Evolutionary conservation across 2,329 filamentous ascomycete species (phyloP), one percentile per base, ranked within the genome.

Genomic region (Alternaria sp.): DNA sequence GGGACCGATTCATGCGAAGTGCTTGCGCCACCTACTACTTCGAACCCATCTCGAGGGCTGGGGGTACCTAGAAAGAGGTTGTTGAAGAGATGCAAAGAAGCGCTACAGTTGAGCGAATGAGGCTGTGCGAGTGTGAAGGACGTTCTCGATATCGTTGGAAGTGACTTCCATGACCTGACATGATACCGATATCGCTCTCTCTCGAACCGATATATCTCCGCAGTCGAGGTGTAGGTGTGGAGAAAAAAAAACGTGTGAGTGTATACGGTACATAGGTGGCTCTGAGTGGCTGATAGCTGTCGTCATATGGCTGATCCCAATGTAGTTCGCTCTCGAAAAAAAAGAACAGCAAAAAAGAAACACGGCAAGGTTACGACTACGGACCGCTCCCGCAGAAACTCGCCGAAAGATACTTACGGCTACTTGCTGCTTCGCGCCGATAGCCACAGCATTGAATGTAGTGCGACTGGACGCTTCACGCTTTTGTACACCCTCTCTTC

Each of bases 11-110:
- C 34, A 41, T 49, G 49, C 39, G 23, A 46, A 50, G 14, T 41
- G 59, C 63, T 60, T 61, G 50, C 49, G 62, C 49, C 55, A 59
- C 50, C 56, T 57, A 29, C 55, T 61, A 28, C 50, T 58, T 57
- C 42, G 52, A 39, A 54, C 49, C 13, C 11, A 14, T 56, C 33
- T 54, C 44, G 51, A 53, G 40, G 55, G 52, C 34, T 39, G 50
- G 46, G 17, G 33, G 45, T 54, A 31, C 49, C 42, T 41, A 54
- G 44, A 52, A 36, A 24, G 37, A 33, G 23, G 24, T 21, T 36
- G 23, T 54, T 40, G 39, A 54, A 51, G 46, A 29, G 44, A 48
- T 36, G 54, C 54, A 58, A 45, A 45, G 31, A 63, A 63, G 33
- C 56, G 57, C 54, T 57, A 63, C 54, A 50, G 52, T 56, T 13